phyloP scores from a whole-genome alignment of 1,284 basidiomycete genomes.

The Sporisorium graminicola region DNA sequence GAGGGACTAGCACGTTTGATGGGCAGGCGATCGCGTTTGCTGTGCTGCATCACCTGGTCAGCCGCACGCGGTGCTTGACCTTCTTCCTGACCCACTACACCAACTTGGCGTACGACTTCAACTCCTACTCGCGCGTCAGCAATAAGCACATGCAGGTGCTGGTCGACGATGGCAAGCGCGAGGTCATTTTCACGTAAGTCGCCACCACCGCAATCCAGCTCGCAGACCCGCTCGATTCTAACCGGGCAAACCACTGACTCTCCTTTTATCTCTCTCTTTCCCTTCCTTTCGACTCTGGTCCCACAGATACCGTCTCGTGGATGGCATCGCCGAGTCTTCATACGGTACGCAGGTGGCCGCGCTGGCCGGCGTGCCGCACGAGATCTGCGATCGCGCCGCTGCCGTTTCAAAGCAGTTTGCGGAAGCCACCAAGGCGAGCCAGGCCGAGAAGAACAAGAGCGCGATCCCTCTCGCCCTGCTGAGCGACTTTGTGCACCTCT shows the following conservation, averaged over 20 bases:
- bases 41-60: conserved; percentile 66
- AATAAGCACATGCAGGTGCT: conserved; percentile 70
- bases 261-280: conserved; percentile 2
- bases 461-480: conserved; percentile 58
- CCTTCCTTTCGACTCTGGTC: neutral
- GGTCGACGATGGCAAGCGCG: conserved; percentile 64
- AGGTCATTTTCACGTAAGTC: conserved; percentile 68
- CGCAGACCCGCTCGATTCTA: neutral
- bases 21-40: conserved; percentile 68
- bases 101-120: conserved; percentile 62
- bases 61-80: conserved; percentile 65
- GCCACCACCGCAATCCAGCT: neutral
- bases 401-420: conserved; percentile 62
- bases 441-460: conserved; percentile 58
- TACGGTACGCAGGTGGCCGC: conserved; percentile 75
- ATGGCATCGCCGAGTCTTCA: conserved; percentile 82
- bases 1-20: conserved; percentile 69
- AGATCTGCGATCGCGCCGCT: conserved; percentile 65
- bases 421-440: conserved; percentile 52
- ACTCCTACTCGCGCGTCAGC: conserved; percentile 63
- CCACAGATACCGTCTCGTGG: conserved; percentile 63
- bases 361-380: conserved; percentile 64
- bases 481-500: conserved; percentile 65
- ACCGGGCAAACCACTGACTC: neutral
- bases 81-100: conserved; percentile 70